Evolutionary conservation across 2,329 filamentous ascomycete genomes (phyloP).

Genomic region (Colletotrichum filicis): DNA sequence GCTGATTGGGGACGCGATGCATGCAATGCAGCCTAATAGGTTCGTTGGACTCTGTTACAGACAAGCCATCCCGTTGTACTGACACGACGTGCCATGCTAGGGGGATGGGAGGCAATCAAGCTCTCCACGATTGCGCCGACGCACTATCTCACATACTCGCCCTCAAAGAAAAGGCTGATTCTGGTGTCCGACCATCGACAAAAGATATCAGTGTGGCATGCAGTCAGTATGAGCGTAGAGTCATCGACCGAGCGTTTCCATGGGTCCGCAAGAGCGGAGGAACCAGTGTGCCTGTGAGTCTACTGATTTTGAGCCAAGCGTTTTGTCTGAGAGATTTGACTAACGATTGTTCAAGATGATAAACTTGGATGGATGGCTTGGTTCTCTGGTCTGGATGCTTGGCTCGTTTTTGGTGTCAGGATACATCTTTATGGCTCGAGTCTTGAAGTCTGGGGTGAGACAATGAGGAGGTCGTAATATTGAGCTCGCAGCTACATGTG

Average conservation of each 20-base stretch:
- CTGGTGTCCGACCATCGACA: neutral
- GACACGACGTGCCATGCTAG: neutral
- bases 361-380: too few relatives aligned
- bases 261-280: conserved; percentile 21
- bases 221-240: neutral
- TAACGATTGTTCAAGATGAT: too few relatives aligned
- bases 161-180: neutral
- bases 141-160: neutral
- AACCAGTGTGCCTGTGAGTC: neutral
- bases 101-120: conserved; percentile 20
- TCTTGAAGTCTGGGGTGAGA: neutral
- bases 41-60: neutral
- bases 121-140: conserved; percentile 10
- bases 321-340: too few relatives aligned
- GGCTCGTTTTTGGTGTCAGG: neutral
- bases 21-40: conserved; percentile 23
- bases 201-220: neutral
- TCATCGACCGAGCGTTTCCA: conserved; percentile 9
- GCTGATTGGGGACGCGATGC: conserved; percentile 8
- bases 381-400: neutral
- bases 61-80: neutral
- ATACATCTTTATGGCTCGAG: neutral
- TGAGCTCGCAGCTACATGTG: too few relatives aligned
- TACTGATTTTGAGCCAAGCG: too few relatives aligned
- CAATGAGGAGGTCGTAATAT: neutral